Evolutionary conservation across 257 asterid species (phyloP), one percentile per base, ranked within the genome.

Genomic region (Rauvolfia tetraphylla): DNA sequence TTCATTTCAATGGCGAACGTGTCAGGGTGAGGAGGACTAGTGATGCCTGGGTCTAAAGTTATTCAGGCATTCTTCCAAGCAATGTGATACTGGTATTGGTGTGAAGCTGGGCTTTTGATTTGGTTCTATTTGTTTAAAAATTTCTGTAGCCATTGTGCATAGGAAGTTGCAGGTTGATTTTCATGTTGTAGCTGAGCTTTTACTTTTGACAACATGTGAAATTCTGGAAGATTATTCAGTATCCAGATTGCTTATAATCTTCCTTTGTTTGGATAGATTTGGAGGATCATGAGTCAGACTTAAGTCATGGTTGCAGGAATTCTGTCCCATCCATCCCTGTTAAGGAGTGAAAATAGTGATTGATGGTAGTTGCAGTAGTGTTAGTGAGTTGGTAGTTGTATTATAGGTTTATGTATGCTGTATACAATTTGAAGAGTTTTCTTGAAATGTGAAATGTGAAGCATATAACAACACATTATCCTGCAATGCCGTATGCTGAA

Each of bases 1-100:
- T 89, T n/a, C 90, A 92, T 82, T 91, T 88, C 81, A 88, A 91
- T 48, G 98, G 97, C 66, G 99, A 95, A 88, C 84, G 97, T 74
- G 91, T 91, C 42, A 84, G 88, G 86, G 90, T 86, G 63, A 89
- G 80, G 81, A 79, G 72, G 49, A 67, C 51, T 10, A 8, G 4
- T 67, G 72, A 67, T 38, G 33, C 38, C 9, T 34, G 70, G 31
- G 46, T 7, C 27, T 36, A 18, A 36, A 20, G 12, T 31, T 23
- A 56, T 56, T 56, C 9, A 33, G 44, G 23, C 5, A 7, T 65
- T 33, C 44, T 15, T 62, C 68, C 10, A 17, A 15, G 44, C 33
- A 58, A 58, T 27, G 25, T n/a, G 33, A 25, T 58, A 11, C 18
- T 27, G 34, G 66, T 58, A 0, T 20, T 65, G 42, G 42, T 31